phyloP scores from a whole-genome alignment of 2,329 filamentous ascomycete species.

The Canariomyces notabilis region DNA sequence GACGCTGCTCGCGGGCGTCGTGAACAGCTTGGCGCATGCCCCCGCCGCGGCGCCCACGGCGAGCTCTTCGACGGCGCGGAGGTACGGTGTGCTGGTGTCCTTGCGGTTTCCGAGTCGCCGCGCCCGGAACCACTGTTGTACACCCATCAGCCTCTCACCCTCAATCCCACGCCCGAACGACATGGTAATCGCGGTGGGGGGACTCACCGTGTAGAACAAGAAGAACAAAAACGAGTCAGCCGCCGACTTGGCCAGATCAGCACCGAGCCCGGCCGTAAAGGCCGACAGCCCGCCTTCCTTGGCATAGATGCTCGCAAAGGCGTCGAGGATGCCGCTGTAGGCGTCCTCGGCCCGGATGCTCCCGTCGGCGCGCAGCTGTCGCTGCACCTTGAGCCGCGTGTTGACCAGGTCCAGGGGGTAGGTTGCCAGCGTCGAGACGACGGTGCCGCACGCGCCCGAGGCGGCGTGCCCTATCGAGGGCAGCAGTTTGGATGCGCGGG shows the following conservation, averaged over 20 bases:
- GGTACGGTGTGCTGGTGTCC: constrained; percentile 24
- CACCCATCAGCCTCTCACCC: constrained; percentile 11
- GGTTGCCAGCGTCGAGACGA: constrained; percentile 70
- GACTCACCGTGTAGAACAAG: constrained; percentile 62
- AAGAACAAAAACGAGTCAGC: constrained; percentile 83
- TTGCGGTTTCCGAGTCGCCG: constrained; percentile 36
- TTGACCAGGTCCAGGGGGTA: constrained; percentile 81
- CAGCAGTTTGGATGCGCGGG: constrained; percentile 39
- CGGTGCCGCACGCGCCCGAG: constrained; percentile 72
- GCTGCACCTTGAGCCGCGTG: constrained; percentile 76
- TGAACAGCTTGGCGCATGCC: constrained; percentile 68
- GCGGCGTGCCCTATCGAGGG: constrained; percentile 77
- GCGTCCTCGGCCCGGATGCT: constrained; percentile 31
- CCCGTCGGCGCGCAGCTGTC: constrained; percentile 43
- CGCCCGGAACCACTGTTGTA: constrained; percentile 35
- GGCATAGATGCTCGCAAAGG: constrained; percentile 63
- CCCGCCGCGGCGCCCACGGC: constrained; percentile 69
- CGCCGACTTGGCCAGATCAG: constrained; percentile 62
- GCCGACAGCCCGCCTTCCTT: constrained; percentile 64
- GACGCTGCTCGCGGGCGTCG: constrained; percentile 75
- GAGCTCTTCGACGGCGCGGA: constrained; percentile 68
- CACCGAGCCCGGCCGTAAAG: constrained; percentile 62
- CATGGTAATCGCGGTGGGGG: constrained; percentile 32
- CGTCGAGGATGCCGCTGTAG: constrained; percentile 64
- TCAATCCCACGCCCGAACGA: too few relatives aligned